Conservation (phyloP, 2,329 filamentous ascomycete genomes). For the Bipolaris bicolor region DNA sequence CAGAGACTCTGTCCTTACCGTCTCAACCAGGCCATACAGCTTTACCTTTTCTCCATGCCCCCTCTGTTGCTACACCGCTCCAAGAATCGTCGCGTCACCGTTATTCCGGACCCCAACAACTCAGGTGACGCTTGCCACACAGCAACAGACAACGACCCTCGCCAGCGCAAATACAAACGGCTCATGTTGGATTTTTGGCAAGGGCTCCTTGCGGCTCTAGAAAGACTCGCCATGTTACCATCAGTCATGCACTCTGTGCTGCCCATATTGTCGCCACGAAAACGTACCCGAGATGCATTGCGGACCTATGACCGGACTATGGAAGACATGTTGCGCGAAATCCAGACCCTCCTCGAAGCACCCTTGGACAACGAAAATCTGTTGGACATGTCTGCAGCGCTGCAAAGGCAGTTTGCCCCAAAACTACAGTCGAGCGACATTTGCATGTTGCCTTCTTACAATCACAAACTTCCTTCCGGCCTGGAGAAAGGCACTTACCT, state of each 20-base stretch:
- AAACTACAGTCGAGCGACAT: slow-evolving; percentile 62
- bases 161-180: slow-evolving; percentile 42
- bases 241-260: slow-evolving; percentile 49
- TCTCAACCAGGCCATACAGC: slow-evolving; percentile 28
- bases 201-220: slow-evolving; percentile 46
- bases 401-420: slow-evolving; percentile 60
- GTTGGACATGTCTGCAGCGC: slow-evolving; percentile 52
- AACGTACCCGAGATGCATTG: slow-evolving; percentile 48
- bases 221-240: slow-evolving; percentile 50
- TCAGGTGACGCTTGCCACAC: slow-evolving; percentile 27
- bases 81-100: slow-evolving; percentile 46
- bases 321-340: slow-evolving; percentile 56
- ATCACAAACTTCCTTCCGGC: slow-evolving; percentile 65
- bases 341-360: slow-evolving; percentile 52
- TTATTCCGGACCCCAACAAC: slow-evolving; percentile 31
- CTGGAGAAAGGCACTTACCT: slow-evolving; percentile 65
- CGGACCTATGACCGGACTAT: slow-evolving; percentile 53
- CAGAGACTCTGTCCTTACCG: slow-evolving; percentile 34
- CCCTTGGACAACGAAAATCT: slow-evolving; percentile 51
- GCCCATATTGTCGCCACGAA: slow-evolving; percentile 42
- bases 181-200: slow-evolving; percentile 51
- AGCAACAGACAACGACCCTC: slow-evolving; percentile 19
- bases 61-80: slow-evolving; percentile 42
- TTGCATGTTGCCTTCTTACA: slow-evolving; percentile 71
- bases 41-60: slow-evolving; percentile 40